phyloP scores from a whole-genome alignment of 2,329 filamentous ascomycete species.

The Hymenoscyphus salicellus region DNA sequence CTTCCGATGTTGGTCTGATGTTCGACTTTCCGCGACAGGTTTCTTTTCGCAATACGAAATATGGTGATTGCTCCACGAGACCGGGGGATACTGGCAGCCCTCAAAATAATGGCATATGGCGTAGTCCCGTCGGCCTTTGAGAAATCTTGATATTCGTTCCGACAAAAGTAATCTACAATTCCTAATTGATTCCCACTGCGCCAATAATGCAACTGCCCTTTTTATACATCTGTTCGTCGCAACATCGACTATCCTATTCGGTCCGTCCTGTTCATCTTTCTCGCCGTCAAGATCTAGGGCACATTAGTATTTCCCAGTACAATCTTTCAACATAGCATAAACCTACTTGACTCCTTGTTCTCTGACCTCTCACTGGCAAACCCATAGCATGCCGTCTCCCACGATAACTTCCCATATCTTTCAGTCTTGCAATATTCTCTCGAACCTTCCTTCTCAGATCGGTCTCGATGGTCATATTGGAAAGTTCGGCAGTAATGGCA shows the following conservation, averaged over 20 bases:
- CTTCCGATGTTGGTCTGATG: too few species aligned
- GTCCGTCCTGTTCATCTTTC: slow-evolving; percentile 53
- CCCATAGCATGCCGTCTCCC: slow-evolving; percentile 90
- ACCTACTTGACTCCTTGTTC: slow-evolving; percentile 70
- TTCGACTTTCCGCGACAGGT: too few species aligned
- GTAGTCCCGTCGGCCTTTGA: neutral
- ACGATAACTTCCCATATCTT: slow-evolving; percentile 86
- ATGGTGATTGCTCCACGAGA: too few species aligned
- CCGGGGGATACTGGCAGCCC: too few species aligned
- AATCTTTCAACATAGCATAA: neutral
- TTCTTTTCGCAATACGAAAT: too few species aligned
- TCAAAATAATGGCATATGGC: too few species aligned
- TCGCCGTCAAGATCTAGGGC: slow-evolving; percentile 54
- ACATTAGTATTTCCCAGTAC: slow-evolving; percentile 17
- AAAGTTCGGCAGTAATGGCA: slow-evolving; percentile 78
- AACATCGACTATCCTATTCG: neutral
- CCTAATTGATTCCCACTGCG: neutral
- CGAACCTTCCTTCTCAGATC: slow-evolving; percentile 73
- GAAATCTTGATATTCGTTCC: slow-evolving; percentile 9
- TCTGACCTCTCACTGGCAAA: slow-evolving; percentile 86
- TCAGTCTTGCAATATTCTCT: slow-evolving; percentile 81
- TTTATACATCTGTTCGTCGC: neutral
- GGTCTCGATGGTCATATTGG: slow-evolving; percentile 90
- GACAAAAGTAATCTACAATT: slow-evolving; percentile 3
- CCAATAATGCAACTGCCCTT: slow-evolving; percentile 9